These are phyloP conservation scores for Pulveroboletus sp. DNA, from an alignment of 768 basidiomycete genomes.

Conservation along the genomic window DNA sequence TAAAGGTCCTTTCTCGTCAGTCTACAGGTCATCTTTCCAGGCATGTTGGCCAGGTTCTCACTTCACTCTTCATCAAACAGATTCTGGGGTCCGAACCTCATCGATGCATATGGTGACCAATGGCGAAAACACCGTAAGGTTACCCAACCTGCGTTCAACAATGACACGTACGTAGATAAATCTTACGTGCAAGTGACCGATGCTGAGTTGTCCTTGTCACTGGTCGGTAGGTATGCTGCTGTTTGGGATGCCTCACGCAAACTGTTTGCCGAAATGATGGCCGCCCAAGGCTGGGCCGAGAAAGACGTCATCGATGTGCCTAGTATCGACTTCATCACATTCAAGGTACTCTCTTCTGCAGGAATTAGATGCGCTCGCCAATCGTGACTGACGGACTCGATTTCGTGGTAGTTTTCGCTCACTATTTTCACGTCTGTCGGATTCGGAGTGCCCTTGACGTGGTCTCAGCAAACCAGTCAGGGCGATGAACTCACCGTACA, in stretches of 20 bases:
- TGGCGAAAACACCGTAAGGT: slow-evolving; percentile 21
- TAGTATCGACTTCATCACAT: slow-evolving; percentile 6
- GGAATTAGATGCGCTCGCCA: too few relatives aligned
- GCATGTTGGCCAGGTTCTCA: neutral
- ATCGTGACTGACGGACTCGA: neutral
- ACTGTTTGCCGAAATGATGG: slow-evolving; percentile 13
- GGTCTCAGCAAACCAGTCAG: slow-evolving; percentile 4
- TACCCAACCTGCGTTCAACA: slow-evolving; percentile 16
- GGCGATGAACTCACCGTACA: slow-evolving; percentile 4
- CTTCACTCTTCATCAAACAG: neutral
- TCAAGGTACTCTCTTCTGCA: neutral
- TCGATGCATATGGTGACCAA: slow-evolving; percentile 7
- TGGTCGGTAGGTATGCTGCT: slow-evolving; percentile 4
- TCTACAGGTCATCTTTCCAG: neutral
- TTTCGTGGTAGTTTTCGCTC: slow-evolving; percentile 11
- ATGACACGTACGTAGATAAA: slow-evolving; percentile 12
- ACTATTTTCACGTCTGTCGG: slow-evolving; percentile 17
- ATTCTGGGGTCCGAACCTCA: slow-evolving; percentile 18
- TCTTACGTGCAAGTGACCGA: neutral
- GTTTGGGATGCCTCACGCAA: slow-evolving; percentile 13
- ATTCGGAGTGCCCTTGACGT: slow-evolving; percentile 15
- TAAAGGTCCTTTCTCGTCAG: slow-evolving; percentile 1
- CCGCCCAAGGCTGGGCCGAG: slow-evolving; percentile 8
- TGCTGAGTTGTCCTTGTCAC: neutral
- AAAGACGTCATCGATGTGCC: slow-evolving; percentile 8